A percentile compares a stretch with the other conserved stretches of the same genome.
Conservation (phyloP, 495 filamentous ascomycete genomes). For the Aspergillus diversus region DNA sequence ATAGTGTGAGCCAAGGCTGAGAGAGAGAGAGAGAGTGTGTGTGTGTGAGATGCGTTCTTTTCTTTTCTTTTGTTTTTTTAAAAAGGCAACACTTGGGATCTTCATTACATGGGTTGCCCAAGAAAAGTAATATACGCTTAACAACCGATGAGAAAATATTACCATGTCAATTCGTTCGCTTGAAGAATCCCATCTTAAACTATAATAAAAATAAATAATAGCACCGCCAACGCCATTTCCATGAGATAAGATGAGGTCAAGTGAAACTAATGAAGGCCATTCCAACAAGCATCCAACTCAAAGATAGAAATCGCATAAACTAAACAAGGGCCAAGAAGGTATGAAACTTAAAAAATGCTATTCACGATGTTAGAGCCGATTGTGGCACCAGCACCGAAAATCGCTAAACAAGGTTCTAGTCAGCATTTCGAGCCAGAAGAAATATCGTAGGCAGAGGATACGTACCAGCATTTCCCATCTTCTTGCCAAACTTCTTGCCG, state of each 20-base stretch:
- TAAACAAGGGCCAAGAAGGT: constrained; percentile 18
- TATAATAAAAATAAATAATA: constrained; percentile 21
- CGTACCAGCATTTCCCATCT: constrained; percentile 59
- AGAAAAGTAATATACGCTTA: neutral
- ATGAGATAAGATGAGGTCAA: constrained; percentile 22
- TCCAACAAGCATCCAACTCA: constrained; percentile 1
- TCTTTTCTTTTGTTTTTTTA: neutral
- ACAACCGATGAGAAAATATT: constrained; percentile 2
- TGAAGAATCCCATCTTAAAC: constrained; percentile 5
- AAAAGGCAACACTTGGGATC: constrained; percentile 4
- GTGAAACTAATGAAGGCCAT: constrained; percentile 8
- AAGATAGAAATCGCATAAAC: neutral
- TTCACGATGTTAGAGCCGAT: constrained; percentile 92
- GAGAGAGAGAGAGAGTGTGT: no score
- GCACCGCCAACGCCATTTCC: constrained; percentile 37
- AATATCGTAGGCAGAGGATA: constrained; percentile 13
- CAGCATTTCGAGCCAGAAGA: constrained; percentile 4
- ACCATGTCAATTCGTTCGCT: neutral
- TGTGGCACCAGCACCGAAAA: constrained; percentile 86
- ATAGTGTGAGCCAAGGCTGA: no score
- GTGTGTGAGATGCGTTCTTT: no score
- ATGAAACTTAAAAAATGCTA: constrained; percentile 71
- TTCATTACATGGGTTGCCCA: neutral
- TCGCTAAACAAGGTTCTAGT: constrained; percentile 43
- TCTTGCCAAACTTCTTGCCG: constrained; percentile 62